These are phyloP conservation scores for Licmophora abbreviata DNA, from an alignment of 108 stramenopile genomes.

Conservation along the genomic window DNA sequence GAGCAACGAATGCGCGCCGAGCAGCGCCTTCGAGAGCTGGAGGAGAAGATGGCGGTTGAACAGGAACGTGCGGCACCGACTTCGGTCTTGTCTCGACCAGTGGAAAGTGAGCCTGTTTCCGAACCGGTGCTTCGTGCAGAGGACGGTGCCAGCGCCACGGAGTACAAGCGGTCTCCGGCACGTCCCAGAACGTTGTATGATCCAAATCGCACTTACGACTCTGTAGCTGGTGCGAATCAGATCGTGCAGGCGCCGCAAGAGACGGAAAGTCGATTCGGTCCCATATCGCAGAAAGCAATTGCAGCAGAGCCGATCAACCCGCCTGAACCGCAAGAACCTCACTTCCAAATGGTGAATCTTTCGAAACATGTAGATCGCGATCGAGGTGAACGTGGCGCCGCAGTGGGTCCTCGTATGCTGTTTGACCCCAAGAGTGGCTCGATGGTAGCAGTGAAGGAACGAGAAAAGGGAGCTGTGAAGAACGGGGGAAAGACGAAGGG, in stretches of 20 bases:
- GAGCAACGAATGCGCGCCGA: too few species aligned
- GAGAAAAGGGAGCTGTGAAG: constrained; percentile 17
- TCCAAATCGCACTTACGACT: constrained; percentile 42
- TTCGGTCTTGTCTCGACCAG: too few species aligned
- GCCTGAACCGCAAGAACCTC: not conserved
- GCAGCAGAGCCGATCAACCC: not conserved
- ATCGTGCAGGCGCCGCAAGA: too few species aligned
- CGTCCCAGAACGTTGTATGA: constrained; percentile 36
- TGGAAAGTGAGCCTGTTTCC: constrained; percentile 4
- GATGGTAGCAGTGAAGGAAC: constrained; percentile 58
- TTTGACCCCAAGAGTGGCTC: constrained; percentile 85
- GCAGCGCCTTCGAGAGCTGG: constrained; percentile 53
- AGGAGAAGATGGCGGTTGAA: too few species aligned
- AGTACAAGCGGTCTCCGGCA: not conserved
- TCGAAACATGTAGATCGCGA: constrained; percentile 63
- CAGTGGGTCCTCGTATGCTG: constrained; percentile 61
- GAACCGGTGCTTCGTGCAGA: not conserved
- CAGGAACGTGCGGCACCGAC: too few species aligned
- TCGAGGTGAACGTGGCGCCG: constrained; percentile 40
- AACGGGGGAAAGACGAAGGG: constrained; percentile 17
- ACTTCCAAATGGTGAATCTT: constrained; percentile 41
- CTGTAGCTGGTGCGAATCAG: constrained; percentile 31
- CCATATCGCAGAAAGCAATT: too few species aligned
- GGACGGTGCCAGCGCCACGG: not conserved
- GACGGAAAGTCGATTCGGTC: too few species aligned